A percentile compares a stretch with the other conserved stretches of the same genome.
Conservation (phyloP, 2,329 filamentous ascomycete species). For the Cladosporium sp. region DNA sequence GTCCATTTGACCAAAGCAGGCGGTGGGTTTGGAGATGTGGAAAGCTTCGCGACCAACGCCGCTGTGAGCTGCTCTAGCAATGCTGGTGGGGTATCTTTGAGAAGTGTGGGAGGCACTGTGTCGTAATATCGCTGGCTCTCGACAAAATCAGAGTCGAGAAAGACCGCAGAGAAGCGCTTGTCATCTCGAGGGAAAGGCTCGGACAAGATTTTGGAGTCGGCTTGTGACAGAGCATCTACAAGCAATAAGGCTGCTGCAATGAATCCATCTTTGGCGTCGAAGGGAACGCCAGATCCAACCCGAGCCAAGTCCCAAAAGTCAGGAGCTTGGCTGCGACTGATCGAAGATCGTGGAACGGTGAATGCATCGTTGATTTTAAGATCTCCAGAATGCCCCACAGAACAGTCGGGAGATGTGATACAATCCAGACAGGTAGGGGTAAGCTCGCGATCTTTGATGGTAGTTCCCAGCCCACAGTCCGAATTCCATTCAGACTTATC, state of each 20-base stretch:
- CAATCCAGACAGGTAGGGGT: conserved; percentile 20
- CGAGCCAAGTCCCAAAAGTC: conserved; percentile 16
- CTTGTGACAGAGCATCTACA: conserved; percentile 31
- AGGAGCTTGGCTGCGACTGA: not conserved
- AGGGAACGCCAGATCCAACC: not conserved
- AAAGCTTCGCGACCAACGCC: conserved; percentile 8
- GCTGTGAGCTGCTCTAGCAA: conserved; percentile 21
- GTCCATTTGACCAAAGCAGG: not conserved
- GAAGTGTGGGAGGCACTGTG: conserved; percentile 16
- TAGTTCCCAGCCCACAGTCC: conserved; percentile 11
- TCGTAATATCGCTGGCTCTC: conserved; percentile 21
- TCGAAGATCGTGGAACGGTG: not conserved
- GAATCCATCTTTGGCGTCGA: conserved; percentile 34
- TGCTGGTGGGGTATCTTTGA: conserved; percentile 19
- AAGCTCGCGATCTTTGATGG: conserved; percentile 24
- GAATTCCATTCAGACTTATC: conserved; percentile 30
- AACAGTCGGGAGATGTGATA: conserved; percentile 1
- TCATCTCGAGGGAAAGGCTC: conserved; percentile 31
- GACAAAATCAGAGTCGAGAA: conserved; percentile 38
- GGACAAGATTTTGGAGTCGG: conserved; percentile 28
- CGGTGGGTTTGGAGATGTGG: not conserved
- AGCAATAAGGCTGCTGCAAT: conserved; percentile 38
- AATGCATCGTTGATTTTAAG: conserved; percentile 1
- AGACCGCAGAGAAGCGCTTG: conserved; percentile 36
- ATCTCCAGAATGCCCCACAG: not conserved